Evolutionary conservation across 805 yeast genomes (phyloP).

Genomic region (Candida golubevii): DNA sequence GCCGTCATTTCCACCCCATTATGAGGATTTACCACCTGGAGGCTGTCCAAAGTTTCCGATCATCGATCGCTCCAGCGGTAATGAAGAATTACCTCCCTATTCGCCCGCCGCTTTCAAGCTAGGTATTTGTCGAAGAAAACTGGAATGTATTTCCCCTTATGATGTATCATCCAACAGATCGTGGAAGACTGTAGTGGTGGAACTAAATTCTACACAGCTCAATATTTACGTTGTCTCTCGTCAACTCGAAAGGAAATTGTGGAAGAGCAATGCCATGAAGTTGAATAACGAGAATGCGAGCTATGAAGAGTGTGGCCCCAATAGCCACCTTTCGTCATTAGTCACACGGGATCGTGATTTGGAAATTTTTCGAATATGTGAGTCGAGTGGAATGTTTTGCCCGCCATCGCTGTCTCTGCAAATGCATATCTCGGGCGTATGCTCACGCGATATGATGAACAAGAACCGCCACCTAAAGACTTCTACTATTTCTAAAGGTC

Average conservation of each 20-base stretch:
- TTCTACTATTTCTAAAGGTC: background rate
- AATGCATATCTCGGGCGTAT: background rate
- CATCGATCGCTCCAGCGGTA: conserved; percentile 1
- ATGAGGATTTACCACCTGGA: conserved; percentile 38
- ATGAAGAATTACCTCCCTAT: conserved; percentile 59
- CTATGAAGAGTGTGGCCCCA: background rate
- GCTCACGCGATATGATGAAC: background rate
- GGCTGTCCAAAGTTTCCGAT: conserved; percentile 41
- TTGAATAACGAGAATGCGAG: no score
- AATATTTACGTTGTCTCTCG: conserved; percentile 54
- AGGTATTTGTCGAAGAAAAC: conserved; percentile 57
- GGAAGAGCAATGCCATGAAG: background rate
- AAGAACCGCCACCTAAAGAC: background rate
- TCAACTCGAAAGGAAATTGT: conserved; percentile 21
- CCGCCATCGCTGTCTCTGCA: background rate
- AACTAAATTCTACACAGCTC: conserved; percentile 81
- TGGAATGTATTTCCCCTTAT: conserved; percentile 76
- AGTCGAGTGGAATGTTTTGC: conserved; percentile 3
- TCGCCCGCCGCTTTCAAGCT: conserved; percentile 59
- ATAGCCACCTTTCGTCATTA: conserved; percentile 1
- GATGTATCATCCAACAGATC: conserved; percentile 60
- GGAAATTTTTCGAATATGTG: conserved; percentile 10
- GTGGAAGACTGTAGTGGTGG: conserved; percentile 70
- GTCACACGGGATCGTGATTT: conserved; percentile 12
- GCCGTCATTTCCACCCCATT: conserved; percentile 37